These are phyloP conservation scores for Pichia exigua DNA, from an alignment of 805 yeast genomes.

Conservation along the genomic window DNA sequence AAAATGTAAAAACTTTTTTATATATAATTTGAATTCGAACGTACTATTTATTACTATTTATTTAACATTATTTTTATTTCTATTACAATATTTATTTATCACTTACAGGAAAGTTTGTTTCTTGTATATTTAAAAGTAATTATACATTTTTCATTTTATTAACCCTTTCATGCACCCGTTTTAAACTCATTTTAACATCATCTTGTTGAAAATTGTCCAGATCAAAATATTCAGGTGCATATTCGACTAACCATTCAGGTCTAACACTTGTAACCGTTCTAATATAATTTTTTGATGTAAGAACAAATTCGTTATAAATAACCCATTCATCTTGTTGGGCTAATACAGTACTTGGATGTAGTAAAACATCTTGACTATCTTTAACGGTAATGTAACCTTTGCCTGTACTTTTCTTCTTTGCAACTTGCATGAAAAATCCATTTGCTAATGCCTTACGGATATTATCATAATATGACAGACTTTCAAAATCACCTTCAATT, in stretches of 20 bases:
- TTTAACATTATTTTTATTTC: background rate
- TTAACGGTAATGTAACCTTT: conserved; percentile 87
- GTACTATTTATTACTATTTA: too few relatives aligned
- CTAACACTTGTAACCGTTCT: conserved; percentile 86
- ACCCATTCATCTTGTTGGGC: conserved; percentile 92
- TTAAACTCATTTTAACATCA: conserved; percentile 63
- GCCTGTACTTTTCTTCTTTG: conserved; percentile 76
- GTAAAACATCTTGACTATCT: conserved; percentile 90
- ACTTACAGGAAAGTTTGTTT: background rate
- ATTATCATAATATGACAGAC: conserved; percentile 60
- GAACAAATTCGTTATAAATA: conserved; percentile 88
- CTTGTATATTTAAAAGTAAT: background rate
- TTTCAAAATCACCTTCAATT: conserved; percentile 58
- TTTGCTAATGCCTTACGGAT: conserved; percentile 78
- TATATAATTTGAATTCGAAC: too few relatives aligned
- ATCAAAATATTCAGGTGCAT: conserved; percentile 67
- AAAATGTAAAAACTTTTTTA: background rate
- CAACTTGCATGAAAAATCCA: conserved; percentile 99
- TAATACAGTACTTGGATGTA: conserved; percentile 89
- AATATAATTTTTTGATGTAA: conserved; percentile 88
- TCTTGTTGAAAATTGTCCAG: conserved; percentile 57
- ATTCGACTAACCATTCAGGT: conserved; percentile 87
- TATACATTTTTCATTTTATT: conserved; percentile 29
- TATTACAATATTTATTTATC: too few relatives aligned
- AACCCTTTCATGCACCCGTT: conserved; percentile 45